These are phyloP conservation scores for Penicillium pancosmium DNA, from an alignment of 495 filamentous ascomycete species.

Conservation along the genomic window DNA sequence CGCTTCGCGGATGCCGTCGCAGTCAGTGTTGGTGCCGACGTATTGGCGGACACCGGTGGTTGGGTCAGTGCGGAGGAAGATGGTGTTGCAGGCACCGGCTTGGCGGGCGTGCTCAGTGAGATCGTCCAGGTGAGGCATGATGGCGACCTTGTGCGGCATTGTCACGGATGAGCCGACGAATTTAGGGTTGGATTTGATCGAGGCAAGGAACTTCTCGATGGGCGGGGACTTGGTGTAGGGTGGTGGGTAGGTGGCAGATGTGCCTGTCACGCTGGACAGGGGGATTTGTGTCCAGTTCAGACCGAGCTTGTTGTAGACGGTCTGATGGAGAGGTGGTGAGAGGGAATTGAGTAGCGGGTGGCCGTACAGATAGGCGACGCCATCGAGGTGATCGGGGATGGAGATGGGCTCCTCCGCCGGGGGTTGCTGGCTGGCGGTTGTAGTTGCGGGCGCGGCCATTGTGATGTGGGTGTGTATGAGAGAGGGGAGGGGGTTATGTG, in stretches of 20 bases:
- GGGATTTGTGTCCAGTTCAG: conserved; percentile 63
- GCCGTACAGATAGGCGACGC: conserved; percentile 51
- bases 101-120: conserved; percentile 67
- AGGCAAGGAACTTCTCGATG: conserved; percentile 53
- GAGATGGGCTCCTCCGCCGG: conserved; percentile 43
- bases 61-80: conserved; percentile 58
- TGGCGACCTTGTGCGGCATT: conserved; percentile 75
- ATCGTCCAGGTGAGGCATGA: conserved; percentile 68
- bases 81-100: conserved; percentile 74
- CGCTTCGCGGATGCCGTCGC: conserved; percentile 69
- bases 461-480: conserved; percentile 3
- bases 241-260: conserved; percentile 38
- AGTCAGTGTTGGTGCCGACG: conserved; percentile 77
- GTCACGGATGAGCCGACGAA: conserved; percentile 70
- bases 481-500: conserved; percentile 4
- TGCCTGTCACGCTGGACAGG: conserved; percentile 42
- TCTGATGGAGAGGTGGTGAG: conserved; percentile 68
- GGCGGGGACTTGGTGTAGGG: conserved; percentile 42
- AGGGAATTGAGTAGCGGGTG: conserved; percentile 67
- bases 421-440: conserved; percentile 15
- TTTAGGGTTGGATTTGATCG: conserved; percentile 49
- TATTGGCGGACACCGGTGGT: conserved; percentile 44
- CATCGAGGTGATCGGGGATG: conserved; percentile 38
- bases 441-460: conserved; percentile 27
- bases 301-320: conserved; percentile 59